Conservation (phyloP, 78 protist genomes). For the Dictyostelium intermedium region DNA sequence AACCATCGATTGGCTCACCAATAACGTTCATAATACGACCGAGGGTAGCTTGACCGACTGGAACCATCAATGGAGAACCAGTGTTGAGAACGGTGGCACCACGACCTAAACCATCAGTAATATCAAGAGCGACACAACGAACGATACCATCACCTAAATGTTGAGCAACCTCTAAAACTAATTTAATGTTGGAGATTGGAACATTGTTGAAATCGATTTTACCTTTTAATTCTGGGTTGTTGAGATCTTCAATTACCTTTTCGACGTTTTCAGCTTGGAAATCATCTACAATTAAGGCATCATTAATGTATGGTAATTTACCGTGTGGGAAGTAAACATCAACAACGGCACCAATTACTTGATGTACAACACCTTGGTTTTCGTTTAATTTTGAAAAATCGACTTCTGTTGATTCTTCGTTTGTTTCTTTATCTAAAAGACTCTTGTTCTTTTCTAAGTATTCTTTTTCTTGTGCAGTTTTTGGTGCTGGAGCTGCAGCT, state of each 20-base stretch:
- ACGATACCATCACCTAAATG: conserved; percentile 98
- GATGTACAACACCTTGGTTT: conserved; percentile 84
- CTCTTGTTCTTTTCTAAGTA: background rate
- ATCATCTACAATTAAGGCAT: conserved; percentile 93
- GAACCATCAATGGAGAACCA: conserved; percentile 96
- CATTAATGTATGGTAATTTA: conserved; percentile 95
- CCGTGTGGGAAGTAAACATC: conserved; percentile 98
- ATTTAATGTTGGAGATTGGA: conserved; percentile 69
- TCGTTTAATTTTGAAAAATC: background rate
- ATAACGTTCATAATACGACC: conserved; percentile 99
- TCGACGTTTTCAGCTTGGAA: conserved; percentile 72
- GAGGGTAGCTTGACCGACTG: conserved; percentile 97
- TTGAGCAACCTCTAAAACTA: conserved; percentile 98
- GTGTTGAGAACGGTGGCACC: conserved; percentile 93
- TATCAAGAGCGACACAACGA: conserved; percentile 98
- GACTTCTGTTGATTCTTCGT: background rate
- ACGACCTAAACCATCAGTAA: conserved; percentile 98
- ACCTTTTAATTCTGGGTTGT: conserved; percentile 72
- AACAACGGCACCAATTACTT: conserved; percentile 99
- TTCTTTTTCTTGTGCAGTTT: conserved; percentile 18
- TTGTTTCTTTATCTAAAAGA: conserved; percentile 16
- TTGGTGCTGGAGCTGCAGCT: conserved; percentile 21
- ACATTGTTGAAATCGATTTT: conserved; percentile 42
- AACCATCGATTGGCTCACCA: conserved; percentile 98
- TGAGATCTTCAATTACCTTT: conserved; percentile 75